Conservation (phyloP, 208 protist genomes). For the Cochliopodium minus region DNA sequence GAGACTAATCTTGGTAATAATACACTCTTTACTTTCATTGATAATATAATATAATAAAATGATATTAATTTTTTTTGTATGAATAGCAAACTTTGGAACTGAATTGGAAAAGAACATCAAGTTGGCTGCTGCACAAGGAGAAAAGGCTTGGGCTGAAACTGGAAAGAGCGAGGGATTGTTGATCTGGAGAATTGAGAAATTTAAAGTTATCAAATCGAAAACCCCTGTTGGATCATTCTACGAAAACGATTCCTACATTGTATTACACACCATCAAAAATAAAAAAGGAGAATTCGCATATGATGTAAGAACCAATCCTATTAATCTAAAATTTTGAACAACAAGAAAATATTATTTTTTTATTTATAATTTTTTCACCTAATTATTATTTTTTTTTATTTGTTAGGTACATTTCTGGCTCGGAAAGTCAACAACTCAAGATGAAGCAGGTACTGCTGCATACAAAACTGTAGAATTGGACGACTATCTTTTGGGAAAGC, state of each 20-base stretch:
- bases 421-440: constrained; percentile 19
- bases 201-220: constrained; percentile 8
- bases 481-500: constrained; percentile 15
- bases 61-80: too few relatives aligned
- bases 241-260: constrained; percentile 26
- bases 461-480: constrained; percentile 37
- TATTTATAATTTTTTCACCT: too few relatives aligned
- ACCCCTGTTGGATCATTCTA: constrained; percentile 18
- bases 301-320: constrained; percentile 10
- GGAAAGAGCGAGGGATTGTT: constrained; percentile 15
- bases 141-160: constrained; percentile 5
- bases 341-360: background rate
- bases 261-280: constrained; percentile 11
- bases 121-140: constrained; percentile 2
- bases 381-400: too few relatives aligned
- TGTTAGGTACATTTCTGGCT: constrained; percentile 37
- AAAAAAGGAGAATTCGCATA: background rate
- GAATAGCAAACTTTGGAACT: too few relatives aligned
- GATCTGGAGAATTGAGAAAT: constrained; percentile 30
- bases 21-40: too few relatives aligned
- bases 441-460: constrained; percentile 31
- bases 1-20: too few relatives aligned
- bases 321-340: background rate
- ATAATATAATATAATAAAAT: too few relatives aligned
- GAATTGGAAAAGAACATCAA: too few relatives aligned